Evolutionary conservation across 1,284 basidiomycete genomes (phyloP).

Genomic region (Acaromyces ingoldii): DNA sequence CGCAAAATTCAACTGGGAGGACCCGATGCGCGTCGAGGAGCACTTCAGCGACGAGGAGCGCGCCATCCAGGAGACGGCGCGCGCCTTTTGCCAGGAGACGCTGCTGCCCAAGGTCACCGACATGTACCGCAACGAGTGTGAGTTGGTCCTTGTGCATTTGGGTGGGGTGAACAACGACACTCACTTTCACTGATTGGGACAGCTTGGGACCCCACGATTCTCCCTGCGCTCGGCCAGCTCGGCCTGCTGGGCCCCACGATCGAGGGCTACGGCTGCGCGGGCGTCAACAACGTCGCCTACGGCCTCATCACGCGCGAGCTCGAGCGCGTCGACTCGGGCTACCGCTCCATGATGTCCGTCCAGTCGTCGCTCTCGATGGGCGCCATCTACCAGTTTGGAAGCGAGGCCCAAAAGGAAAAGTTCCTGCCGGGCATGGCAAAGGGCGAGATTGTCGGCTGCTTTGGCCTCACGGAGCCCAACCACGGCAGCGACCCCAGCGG

Average conservation of each 20-base stretch:
- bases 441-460: slow-evolving; percentile 85
- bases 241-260: slow-evolving; percentile 89
- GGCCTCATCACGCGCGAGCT: slow-evolving; percentile 90
- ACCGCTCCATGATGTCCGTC: slow-evolving; percentile 90
- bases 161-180: not conserved
- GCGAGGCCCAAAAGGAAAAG: slow-evolving; percentile 81
- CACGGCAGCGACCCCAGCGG: slow-evolving; percentile 88
- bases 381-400: slow-evolving; percentile 84
- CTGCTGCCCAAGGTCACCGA: slow-evolving; percentile 77
- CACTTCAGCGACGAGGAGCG: slow-evolving; percentile 81
- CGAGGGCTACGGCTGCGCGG: slow-evolving; percentile 87
- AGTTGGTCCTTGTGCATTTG: slow-evolving; percentile 19
- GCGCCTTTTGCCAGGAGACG: slow-evolving; percentile 77
- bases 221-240: slow-evolving; percentile 86
- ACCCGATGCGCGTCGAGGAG: slow-evolving; percentile 21
- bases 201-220: slow-evolving; percentile 74
- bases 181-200: slow-evolving; percentile 5
- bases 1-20: slow-evolving; percentile 68
- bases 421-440: slow-evolving; percentile 80
- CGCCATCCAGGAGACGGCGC: slow-evolving; percentile 79
- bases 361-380: slow-evolving; percentile 98
- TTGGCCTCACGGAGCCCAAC: slow-evolving; percentile 92
- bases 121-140: slow-evolving; percentile 81
- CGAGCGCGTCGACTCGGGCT: slow-evolving; percentile 90
- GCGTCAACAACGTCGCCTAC: slow-evolving; percentile 84